These are phyloP conservation scores for Themeda triandra DNA, from an alignment of 176 grass and related monocot genomes.

Conservation along the genomic window DNA sequence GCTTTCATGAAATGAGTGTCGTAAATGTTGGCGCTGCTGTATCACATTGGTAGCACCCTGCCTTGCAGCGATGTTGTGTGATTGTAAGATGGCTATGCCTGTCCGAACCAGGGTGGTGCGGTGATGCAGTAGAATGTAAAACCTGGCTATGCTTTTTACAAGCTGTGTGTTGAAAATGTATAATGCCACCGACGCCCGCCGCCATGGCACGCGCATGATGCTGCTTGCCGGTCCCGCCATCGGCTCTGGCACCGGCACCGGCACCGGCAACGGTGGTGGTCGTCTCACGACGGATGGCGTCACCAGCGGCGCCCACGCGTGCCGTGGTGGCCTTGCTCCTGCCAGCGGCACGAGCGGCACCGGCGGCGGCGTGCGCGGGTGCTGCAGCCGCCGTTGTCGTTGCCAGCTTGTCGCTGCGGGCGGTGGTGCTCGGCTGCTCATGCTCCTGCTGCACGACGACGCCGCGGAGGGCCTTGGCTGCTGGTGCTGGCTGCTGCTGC, in stretches of 20 bases:
- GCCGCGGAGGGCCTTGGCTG: background rate
- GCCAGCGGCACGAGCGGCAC: too few species aligned
- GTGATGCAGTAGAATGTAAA: background rate
- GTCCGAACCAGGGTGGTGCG: background rate
- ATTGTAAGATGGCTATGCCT: background rate
- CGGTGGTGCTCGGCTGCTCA: background rate
- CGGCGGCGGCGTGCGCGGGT: background rate
- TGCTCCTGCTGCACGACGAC: background rate
- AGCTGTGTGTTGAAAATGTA: background rate
- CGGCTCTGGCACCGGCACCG: too few species aligned
- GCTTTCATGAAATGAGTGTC: slow-evolving; percentile 45
- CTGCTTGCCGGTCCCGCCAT: too few species aligned
- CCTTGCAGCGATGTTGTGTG: background rate
- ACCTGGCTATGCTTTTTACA: background rate
- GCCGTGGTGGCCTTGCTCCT: too few species aligned
- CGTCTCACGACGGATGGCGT: too few species aligned
- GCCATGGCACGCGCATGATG: too few species aligned
- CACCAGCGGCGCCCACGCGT: too few species aligned
- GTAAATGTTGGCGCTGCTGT: background rate
- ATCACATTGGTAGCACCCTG: background rate
- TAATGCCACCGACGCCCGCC: too few species aligned
- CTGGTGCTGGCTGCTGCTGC: background rate
- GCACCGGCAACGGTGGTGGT: too few species aligned
- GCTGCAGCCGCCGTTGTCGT: background rate
- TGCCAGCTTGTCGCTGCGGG: background rate